These are phyloP conservation scores for Cordyceps farinosa DNA, from an alignment of 2,329 filamentous ascomycete species.

Conservation along the genomic window DNA sequence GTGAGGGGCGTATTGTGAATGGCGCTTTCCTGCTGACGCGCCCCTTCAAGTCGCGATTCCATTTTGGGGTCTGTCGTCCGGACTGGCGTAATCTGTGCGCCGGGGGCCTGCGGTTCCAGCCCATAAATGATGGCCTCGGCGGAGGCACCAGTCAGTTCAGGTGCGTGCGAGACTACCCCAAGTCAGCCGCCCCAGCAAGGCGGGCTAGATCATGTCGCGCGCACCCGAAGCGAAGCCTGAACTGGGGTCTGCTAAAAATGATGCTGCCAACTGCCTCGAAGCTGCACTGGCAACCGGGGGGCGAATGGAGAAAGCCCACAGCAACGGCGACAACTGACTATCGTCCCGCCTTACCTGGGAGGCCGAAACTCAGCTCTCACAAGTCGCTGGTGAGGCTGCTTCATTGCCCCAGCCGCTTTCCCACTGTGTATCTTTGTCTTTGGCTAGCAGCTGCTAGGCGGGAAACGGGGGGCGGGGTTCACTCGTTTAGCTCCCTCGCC, in stretches of 20 bases:
- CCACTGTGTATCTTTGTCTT: constrained; percentile 4
- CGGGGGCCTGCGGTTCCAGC: constrained; percentile 4
- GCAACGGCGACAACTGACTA: background rate
- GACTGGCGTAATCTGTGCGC: constrained; percentile 13
- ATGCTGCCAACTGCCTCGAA: background rate
- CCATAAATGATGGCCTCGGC: background rate
- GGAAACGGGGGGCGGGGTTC: constrained; percentile 5
- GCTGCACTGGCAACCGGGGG: background rate
- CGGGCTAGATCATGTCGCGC: background rate
- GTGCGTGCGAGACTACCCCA: background rate
- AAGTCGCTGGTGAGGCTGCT: constrained; percentile 4
- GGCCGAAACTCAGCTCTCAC: constrained; percentile 1
- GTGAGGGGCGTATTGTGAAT: constrained; percentile 6
- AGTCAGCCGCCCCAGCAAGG: background rate
- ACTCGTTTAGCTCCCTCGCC: background rate
- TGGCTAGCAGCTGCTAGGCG: background rate
- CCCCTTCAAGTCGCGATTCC: constrained; percentile 11
- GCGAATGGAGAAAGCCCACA: background rate
- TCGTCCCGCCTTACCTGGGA: background rate
- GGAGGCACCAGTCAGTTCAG: background rate
- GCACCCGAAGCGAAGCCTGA: no score
- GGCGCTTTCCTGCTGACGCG: constrained; percentile 16
- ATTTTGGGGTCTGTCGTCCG: constrained; percentile 14
- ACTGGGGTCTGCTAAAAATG: no score
- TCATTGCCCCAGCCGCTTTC: background rate